Evolutionary conservation across 352 stramenopile species (phyloP), one percentile per base, ranked within the genome.

Genomic region (Globisporangium solare): DNA sequence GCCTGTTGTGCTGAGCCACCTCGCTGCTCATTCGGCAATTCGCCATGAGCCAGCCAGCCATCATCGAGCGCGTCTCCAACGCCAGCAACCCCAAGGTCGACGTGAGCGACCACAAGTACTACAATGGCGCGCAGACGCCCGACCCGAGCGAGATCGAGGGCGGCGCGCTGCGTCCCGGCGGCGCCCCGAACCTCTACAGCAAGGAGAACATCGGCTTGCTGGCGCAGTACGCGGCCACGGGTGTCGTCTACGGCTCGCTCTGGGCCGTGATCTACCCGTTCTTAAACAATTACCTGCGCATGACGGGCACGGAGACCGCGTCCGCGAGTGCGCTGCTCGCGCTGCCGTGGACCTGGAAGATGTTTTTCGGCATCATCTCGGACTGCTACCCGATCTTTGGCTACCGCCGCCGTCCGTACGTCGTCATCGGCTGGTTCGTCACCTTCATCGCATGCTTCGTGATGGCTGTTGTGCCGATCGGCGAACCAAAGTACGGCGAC

Each of bases 331-430:
- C 73, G 7, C 45, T 92, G 10, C 69, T 94, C 14, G 70, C 72
- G 47, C 63, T 95, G 0, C 80, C 79, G 13, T 95, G 82, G 81
- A 82, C 71, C 6, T 86, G 87, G 56, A 95, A 94, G 64, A 77
- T 91, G 12, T 76, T 92, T 45, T 84, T 89, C 64, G 86, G 88
- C 43, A 84, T 93, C 48, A 66, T 96, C 39, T 86, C 71, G 18
- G 87, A 95, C 55, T 95, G 83, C 64, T 83, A 91, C 59, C 88
- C 84, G 27, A 89, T 95, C 55, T 86, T 79, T 59, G 88, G 86
- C 21, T 83, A 85, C 50, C 86, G 85, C 43, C 71, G 86, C 14
- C 88, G 87, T 47, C 83, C 79, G 20, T 95, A 94, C 67, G 89
- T 96, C 58, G 66, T 86, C 22, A 74, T 94, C 51, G 88, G 86